Percentiles rank a stretch among this genome's conserved stretches.
Evolutionary conservation across 768 basidiomycete species (phyloP).

Genomic region (Tremella yokohamensis): DNA sequence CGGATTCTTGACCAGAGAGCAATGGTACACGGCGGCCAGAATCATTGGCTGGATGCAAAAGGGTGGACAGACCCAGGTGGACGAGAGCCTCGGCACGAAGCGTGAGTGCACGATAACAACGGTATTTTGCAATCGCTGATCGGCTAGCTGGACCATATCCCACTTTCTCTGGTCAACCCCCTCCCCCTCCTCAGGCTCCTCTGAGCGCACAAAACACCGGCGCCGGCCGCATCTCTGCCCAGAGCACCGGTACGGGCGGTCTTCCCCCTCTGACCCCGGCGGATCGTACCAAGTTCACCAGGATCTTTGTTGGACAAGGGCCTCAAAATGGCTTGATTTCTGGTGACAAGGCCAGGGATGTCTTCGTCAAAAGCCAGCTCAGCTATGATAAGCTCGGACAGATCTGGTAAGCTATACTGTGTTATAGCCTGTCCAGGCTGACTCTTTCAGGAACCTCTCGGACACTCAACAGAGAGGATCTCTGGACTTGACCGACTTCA

Average conservation of each 20-base stretch:
- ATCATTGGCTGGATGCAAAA: slow-evolving; percentile 91
- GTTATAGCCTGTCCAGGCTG: background rate
- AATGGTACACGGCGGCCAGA: slow-evolving; percentile 80
- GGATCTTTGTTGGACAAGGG: slow-evolving; percentile 68
- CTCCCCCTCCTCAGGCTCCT: slow-evolving; percentile 55
- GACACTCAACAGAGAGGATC: slow-evolving; percentile 88
- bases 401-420: slow-evolving; percentile 67
- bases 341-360: slow-evolving; percentile 79
- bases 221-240: slow-evolving; percentile 56
- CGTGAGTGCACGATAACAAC: slow-evolving; percentile 57
- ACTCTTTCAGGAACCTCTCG: slow-evolving; percentile 70
- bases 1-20: slow-evolving; percentile 83
- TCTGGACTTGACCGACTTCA: slow-evolving; percentile 86
- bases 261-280: slow-evolving; percentile 70
- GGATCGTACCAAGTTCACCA: slow-evolving; percentile 79
- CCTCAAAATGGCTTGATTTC: slow-evolving; percentile 73
- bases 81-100: slow-evolving; percentile 61
- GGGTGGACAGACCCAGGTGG: slow-evolving; percentile 63
- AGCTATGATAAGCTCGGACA: slow-evolving; percentile 79
- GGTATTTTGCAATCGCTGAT: slow-evolving; percentile 10
- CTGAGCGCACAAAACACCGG: slow-evolving; percentile 48
- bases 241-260: slow-evolving; percentile 47
- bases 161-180: slow-evolving; percentile 64
- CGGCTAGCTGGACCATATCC: slow-evolving; percentile 74
- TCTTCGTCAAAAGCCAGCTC: slow-evolving; percentile 88